Evolutionary conservation across 2,329 filamentous ascomycete genomes (phyloP).

Genomic region (Mycocentrospora acerina): DNA sequence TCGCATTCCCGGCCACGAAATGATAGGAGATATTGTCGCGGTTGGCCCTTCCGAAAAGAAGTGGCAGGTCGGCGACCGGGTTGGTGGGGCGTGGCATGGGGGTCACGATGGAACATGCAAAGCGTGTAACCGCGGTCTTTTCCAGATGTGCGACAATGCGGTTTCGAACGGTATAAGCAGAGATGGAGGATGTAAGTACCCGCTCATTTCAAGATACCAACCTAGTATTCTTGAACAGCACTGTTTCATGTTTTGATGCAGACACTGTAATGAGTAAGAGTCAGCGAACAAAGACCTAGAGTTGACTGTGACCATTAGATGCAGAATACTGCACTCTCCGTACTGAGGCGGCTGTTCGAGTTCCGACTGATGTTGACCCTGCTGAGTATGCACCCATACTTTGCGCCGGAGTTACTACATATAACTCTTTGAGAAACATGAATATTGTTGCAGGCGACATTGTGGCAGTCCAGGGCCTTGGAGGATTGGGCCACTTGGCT

Average conservation of each 20-base stretch:
- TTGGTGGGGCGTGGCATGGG: slow-evolving; percentile 71
- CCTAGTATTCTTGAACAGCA: neutral
- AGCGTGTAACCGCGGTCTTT: slow-evolving; percentile 62
- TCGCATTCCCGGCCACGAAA: slow-evolving; percentile 69
- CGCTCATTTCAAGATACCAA: neutral
- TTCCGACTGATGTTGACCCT: slow-evolving; percentile 51
- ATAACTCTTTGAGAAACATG: slow-evolving; percentile 55
- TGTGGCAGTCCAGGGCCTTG: slow-evolving; percentile 56
- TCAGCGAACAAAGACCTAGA: too few relatives aligned
- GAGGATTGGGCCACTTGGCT: slow-evolving; percentile 56
- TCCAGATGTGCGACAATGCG: slow-evolving; percentile 67
- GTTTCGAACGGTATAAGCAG: slow-evolving; percentile 65
- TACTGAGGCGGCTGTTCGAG: slow-evolving; percentile 59
- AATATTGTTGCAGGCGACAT: slow-evolving; percentile 47
- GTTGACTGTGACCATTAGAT: slow-evolving; percentile 27
- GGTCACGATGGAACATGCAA: slow-evolving; percentile 64
- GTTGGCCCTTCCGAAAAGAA: slow-evolving; percentile 59
- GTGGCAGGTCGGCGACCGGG: slow-evolving; percentile 65
- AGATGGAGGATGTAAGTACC: slow-evolving; percentile 63
- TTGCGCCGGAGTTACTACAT: slow-evolving; percentile 53
- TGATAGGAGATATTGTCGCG: slow-evolving; percentile 66
- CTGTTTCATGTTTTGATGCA: too few relatives aligned
- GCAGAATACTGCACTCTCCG: slow-evolving; percentile 64
- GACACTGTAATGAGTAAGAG: too few relatives aligned
- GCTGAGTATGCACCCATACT: slow-evolving; percentile 51